Conservation (phyloP, 2,329 filamentous ascomycete genomes). For the Colletotrichum sp. region DNA sequence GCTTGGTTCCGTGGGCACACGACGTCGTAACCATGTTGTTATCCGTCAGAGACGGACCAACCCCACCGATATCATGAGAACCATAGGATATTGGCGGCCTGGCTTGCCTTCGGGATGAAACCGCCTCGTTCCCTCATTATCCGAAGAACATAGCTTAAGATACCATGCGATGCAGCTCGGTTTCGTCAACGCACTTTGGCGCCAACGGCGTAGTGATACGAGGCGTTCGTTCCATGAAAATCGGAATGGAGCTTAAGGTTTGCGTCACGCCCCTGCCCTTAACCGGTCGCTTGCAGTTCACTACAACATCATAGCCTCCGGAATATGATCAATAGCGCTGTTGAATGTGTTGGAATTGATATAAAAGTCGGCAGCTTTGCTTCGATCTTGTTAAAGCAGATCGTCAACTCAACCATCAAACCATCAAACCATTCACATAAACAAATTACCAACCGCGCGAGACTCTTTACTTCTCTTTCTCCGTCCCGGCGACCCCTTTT, state of each 20-base stretch:
- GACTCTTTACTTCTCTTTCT: not conserved
- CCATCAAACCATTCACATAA: not conserved
- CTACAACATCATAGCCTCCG: not conserved
- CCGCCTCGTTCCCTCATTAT: not conserved
- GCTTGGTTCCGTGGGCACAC: not conserved
- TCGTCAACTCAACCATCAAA: not conserved
- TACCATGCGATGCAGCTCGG: not conserved
- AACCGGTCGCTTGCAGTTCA: not conserved
- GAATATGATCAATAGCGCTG: accelerated
- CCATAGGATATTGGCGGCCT: not conserved
- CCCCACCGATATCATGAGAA: not conserved
- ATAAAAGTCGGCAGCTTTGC: not conserved
- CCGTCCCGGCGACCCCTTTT: not conserved
- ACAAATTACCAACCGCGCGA: not conserved
- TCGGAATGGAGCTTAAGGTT: not conserved
- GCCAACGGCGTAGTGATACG: not conserved
- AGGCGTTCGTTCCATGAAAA: not conserved
- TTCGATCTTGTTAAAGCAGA: not conserved
- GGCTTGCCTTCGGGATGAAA: not conserved
- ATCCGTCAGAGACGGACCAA: not conserved
- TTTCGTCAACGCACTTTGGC: not conserved
- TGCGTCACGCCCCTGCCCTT: not conserved
- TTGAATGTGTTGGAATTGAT: not conserved
- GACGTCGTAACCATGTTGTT: not conserved
- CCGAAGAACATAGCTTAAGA: not conserved